These are phyloP conservation scores for Mortierella sp. DNA, from an alignment of 371 early-diverging fungal genomes.

Conservation along the genomic window DNA sequence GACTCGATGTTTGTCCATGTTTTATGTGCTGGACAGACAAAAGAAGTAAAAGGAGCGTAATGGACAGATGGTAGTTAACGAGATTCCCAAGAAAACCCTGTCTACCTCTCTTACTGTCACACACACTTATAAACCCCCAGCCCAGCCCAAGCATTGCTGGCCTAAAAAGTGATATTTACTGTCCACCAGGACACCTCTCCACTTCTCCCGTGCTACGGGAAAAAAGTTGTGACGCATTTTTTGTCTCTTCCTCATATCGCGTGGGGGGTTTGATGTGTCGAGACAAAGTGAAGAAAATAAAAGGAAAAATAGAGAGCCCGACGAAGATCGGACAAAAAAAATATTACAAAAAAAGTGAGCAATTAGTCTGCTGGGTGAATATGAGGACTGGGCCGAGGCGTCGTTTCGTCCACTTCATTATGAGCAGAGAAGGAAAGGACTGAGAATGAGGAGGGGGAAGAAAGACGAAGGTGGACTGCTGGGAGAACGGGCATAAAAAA, in stretches of 20 bases:
- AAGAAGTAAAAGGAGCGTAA: not conserved
- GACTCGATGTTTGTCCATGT: too few relatives aligned
- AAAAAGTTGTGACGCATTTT: not conserved
- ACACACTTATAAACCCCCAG: not conserved
- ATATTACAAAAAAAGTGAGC: not conserved
- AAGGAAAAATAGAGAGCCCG: not conserved
- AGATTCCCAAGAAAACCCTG: too few relatives aligned
- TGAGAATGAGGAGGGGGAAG: not conserved
- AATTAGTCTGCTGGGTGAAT: not conserved
- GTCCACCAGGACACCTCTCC: not conserved
- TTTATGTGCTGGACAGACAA: too few relatives aligned
- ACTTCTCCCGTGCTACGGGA: not conserved
- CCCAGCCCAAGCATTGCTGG: not conserved
- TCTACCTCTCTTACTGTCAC: too few relatives aligned
- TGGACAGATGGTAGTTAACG: too few relatives aligned
- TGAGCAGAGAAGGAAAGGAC: not conserved
- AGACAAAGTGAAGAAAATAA: not conserved
- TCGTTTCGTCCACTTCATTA: not conserved
- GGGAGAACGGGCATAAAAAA: not conserved
- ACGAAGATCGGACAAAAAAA: constrained; percentile 4
- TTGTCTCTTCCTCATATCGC: not conserved
- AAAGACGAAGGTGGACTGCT: not conserved
- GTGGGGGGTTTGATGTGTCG: not conserved
- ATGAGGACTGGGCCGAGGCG: constrained; percentile 1
- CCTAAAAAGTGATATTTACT: not conserved